Evolutionary conservation across 2,329 filamentous ascomycete genomes (phyloP), one percentile per base, ranked within the genome.

Genomic region (Fusarium avenaceum): DNA sequence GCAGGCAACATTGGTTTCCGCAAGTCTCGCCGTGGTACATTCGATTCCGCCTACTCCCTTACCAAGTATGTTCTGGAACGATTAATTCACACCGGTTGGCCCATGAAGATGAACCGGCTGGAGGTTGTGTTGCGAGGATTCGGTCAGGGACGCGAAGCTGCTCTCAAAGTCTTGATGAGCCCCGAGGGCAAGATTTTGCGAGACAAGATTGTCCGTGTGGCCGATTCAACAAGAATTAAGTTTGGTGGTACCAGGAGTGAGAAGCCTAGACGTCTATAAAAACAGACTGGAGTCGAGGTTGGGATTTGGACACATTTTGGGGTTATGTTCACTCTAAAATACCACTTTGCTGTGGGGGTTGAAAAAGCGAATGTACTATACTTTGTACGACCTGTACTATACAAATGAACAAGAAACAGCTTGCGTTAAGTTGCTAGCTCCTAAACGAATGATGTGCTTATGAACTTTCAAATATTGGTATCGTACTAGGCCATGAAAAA

Each of bases 11-110:
- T 99, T 62, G 95, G 95, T n/a, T 97, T 97, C 82, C 87, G 86
- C 74, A 96, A 98, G 81, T 84, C 88, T 19, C 88, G 90, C 49
- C 88, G 96, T 69, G 90, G 92, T 65, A 87, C 89, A 58, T 99
- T 96, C 81, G 96, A 99, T 80, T 91, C 95, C 19, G 95, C 91
- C 4, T 97, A 97, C 81, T 96, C 98, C 78, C 83, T 99, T 48
- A 89, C 91, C 7, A 90, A 92, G 19, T 95, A 94, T 77, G 88
- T 95, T 26, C 88, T 98, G 77, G 90, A 90, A 78, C 89, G 91
- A 78, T 91, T 99, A 69, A 89, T 94, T 77, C 93, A 97, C 80
- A 89, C 88, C 73, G 92, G 92, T 42, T 88, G 92, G 83, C 83
- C 93, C 74, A 83, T 89, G 69, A 88, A 92, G 72, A 96, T 98